Base-by-base conservation (phyloP, 164 flowering plant species). In the Akebia trifoliata region DNA sequence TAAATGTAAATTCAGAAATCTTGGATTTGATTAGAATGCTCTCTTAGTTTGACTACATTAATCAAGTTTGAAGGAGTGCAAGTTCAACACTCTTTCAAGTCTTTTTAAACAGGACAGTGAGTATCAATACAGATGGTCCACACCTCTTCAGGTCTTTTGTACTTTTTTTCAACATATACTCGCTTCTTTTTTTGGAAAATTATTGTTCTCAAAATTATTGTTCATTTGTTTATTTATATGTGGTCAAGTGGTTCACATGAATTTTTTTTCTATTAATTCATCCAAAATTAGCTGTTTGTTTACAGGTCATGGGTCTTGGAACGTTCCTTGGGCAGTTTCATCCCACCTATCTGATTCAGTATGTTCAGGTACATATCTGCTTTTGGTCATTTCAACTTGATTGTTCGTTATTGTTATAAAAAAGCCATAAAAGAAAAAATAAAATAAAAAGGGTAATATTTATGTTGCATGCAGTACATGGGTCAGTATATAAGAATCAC, bases 251-350 rank as follows among this genome's bases (percentile, higher is more conserved):
- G 21, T 21, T 37, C 37, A 4, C 26, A 21, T 24, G 42, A 22
- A 7, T 35, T 35, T 25, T 24, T 25, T 35, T 60, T 39, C 8
- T 7, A 2, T 9, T 60, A n/a, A 25, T 52, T 12, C 22, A n/a
- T 21, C 18, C 50, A 29, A 42, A 58, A 44, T 24, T 30, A 30
- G 11, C 30, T 36, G 34, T 50, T 51, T 8, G 30, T 46, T 45
- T 57, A 43, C 42, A 68, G 71, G 63, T 63, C 21, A 54, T 63
- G 28, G 72, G 72, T 54, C 42, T 69, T 43, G 68, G 72, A 48
- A 63, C 68, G 18, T 63, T 69, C 52, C 61, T 69, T 59, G 39
- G 56, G 64, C 72, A 69, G 45, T 63, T 63, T 49, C 44, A 63
- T 59, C 62, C 63, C 38, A 24, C 38, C 17, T 54, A 25, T 50